Conservation (phyloP, 2,329 filamentous ascomycete genomes). For the Tolypocladium amazonense region DNA sequence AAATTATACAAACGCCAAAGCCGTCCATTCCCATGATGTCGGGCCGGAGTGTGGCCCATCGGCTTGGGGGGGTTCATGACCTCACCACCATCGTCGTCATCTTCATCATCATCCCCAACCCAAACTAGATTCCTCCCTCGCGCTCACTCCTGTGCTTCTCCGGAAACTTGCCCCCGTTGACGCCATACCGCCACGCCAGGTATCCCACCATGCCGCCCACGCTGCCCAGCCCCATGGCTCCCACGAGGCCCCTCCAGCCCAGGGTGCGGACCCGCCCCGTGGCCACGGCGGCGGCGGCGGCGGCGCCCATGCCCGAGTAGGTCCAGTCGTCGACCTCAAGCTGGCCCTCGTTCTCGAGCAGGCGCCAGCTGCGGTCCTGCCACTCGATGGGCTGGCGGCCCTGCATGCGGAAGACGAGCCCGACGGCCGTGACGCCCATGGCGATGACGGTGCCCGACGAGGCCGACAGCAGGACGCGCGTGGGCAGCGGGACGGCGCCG, state of each 20-base stretch:
- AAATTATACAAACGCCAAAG: not conserved
- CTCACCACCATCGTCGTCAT: not conserved
- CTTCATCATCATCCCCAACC: not conserved
- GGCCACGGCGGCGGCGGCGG: constrained; percentile 20
- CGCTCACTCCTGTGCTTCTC: constrained; percentile 12
- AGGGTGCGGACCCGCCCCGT: constrained; percentile 14
- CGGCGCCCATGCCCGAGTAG: constrained; percentile 28
- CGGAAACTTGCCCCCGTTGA: constrained; percentile 30
- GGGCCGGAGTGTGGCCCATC: not conserved
- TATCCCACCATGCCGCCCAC: constrained; percentile 37
- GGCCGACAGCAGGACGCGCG: constrained; percentile 31
- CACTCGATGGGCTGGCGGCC: constrained; percentile 50
- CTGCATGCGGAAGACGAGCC: constrained; percentile 38
- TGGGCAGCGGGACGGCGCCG: constrained; percentile 15
- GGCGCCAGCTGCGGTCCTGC: constrained; percentile 51
- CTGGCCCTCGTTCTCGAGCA: constrained; percentile 48
- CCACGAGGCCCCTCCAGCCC: constrained; percentile 29
- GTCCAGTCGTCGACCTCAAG: constrained; percentile 46
- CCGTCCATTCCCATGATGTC: too few relatives aligned
- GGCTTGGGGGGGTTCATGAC: not conserved
- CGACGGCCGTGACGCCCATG: constrained; percentile 30
- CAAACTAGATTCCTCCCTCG: constrained; percentile 3
- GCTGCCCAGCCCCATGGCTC: constrained; percentile 36
- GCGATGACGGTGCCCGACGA: constrained; percentile 35
- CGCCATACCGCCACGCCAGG: constrained; percentile 37